Conservation (phyloP, 2,329 filamentous ascomycete species). For the Bipolaris bicolor region DNA sequence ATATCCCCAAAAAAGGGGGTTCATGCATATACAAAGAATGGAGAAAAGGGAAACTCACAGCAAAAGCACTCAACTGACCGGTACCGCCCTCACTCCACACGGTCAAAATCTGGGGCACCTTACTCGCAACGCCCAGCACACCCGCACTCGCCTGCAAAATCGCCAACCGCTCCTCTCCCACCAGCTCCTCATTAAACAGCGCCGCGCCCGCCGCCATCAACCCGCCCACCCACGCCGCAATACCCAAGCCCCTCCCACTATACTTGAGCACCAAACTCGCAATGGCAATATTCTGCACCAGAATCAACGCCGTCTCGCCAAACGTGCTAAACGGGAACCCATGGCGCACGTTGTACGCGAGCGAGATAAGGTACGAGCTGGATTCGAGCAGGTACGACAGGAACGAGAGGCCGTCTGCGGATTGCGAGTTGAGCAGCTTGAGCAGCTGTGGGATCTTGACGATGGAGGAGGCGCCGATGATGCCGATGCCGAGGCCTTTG, state of each 20-base stretch:
- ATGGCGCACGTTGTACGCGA: slow-evolving; percentile 91
- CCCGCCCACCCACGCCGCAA: slow-evolving; percentile 78
- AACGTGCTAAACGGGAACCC: slow-evolving; percentile 96
- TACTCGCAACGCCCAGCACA: slow-evolving; percentile 82
- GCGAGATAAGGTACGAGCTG: slow-evolving; percentile 80
- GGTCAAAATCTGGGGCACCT: slow-evolving; percentile 89
- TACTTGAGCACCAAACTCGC: slow-evolving; percentile 85
- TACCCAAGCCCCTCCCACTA: slow-evolving; percentile 69
- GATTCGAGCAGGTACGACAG: slow-evolving; percentile 94
- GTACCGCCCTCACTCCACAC: slow-evolving; percentile 87
- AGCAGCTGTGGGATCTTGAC: slow-evolving; percentile 98
- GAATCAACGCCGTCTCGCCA: slow-evolving; percentile 91
- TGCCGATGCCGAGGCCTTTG: slow-evolving; percentile 91
- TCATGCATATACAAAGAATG: not conserved
- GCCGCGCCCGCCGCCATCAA: slow-evolving; percentile 72
- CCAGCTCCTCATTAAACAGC: slow-evolving; percentile 69
- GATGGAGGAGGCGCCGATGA: slow-evolving; percentile 85
- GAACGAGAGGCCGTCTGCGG: slow-evolving; percentile 84
- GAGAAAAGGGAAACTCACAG: slow-evolving; percentile 65
- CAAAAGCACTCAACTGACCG: slow-evolving; percentile 94
- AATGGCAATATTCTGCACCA: slow-evolving; percentile 91
- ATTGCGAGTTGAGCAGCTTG: slow-evolving; percentile 83
- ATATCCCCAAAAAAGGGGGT: not conserved
- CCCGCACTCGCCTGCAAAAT: slow-evolving; percentile 86
- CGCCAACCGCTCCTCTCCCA: slow-evolving; percentile 70